Evolutionary conservation across 1,139 yeast species (phyloP).

Genomic region (Saccharomyces hybrid): DNA sequence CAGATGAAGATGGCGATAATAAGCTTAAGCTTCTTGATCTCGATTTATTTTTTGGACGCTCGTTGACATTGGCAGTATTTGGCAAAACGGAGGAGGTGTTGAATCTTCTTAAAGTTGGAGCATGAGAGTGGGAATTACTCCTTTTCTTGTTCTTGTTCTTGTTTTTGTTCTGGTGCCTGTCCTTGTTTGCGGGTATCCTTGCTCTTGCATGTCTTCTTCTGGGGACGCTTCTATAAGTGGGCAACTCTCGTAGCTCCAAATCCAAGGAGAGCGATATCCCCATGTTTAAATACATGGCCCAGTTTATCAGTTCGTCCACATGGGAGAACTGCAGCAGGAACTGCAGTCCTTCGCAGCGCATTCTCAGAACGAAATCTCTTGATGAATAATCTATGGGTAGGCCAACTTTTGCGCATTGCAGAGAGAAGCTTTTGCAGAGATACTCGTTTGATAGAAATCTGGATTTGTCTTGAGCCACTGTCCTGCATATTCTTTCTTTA

Average conservation of each 20-base stretch:
- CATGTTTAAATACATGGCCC: slow-evolving; percentile 45
- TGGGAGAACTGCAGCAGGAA: slow-evolving; percentile 48
- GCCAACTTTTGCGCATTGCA: slow-evolving; percentile 62
- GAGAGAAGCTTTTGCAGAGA: slow-evolving; percentile 49
- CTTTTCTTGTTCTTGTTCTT: neutral
- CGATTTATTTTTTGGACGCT: slow-evolving; percentile 4
- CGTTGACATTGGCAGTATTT: neutral
- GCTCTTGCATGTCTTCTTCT: slow-evolving; percentile 47
- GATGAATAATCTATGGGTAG: slow-evolving; percentile 55
- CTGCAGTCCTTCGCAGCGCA: slow-evolving; percentile 63
- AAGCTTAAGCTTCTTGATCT: slow-evolving; percentile 4
- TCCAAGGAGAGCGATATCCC: slow-evolving; percentile 63
- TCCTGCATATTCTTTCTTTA: slow-evolving; percentile 26
- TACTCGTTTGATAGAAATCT: slow-evolving; percentile 31
- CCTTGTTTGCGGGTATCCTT: slow-evolving; percentile 12
- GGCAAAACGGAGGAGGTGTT: neutral
- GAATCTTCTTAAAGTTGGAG: neutral
- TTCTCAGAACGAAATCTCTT: slow-evolving; percentile 41
- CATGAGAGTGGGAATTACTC: neutral
- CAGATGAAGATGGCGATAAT: neutral
- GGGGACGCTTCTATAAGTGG: slow-evolving; percentile 66
- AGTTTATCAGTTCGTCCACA: slow-evolving; percentile 52
- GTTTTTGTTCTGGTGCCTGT: neutral
- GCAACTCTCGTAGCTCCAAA: slow-evolving; percentile 49
- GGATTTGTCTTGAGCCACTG: slow-evolving; percentile 23